Evolutionary conservation across 1,139 yeast genomes (phyloP).

Genomic region (Scheffersomyces illinoinensis): DNA sequence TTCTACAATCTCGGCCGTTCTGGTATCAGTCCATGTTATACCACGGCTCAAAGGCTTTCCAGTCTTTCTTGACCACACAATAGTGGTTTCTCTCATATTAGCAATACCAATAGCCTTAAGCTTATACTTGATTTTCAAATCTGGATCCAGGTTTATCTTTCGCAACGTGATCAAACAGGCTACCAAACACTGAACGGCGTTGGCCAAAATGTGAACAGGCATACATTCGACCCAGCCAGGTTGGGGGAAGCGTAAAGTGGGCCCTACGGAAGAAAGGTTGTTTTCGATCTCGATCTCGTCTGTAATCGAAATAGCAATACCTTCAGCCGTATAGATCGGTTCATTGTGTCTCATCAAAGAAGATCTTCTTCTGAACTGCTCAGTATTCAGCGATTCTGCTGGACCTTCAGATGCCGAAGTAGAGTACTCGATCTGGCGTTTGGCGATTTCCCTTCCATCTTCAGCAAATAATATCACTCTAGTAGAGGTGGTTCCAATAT

Average conservation of each 20-base stretch:
- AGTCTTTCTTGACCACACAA: conserved; percentile 83
- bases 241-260: conserved; percentile 70
- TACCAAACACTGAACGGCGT: conserved; percentile 76
- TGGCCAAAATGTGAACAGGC: conserved; percentile 80
- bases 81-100: conserved; percentile 93
- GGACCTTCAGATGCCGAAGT: conserved; percentile 67
- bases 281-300: conserved; percentile 66
- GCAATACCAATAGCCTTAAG: conserved; percentile 79
- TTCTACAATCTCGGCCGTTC: conserved; percentile 75
- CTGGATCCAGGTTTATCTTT: conserved; percentile 54
- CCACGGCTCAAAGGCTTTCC: conserved; percentile 86
- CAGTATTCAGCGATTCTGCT: conserved; percentile 46
- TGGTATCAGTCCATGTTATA: conserved; percentile 94
- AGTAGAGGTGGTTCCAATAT: conserved; percentile 95
- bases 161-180: conserved; percentile 62
- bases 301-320: conserved; percentile 62
- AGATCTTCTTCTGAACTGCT: conserved; percentile 51
- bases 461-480: conserved; percentile 80
- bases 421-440: conserved; percentile 85
- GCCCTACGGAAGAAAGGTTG: conserved; percentile 54
- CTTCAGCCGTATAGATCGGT: conserved; percentile 71
- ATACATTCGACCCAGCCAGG: conserved; percentile 96
- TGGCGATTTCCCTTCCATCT: conserved; percentile 75
- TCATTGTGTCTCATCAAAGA: conserved; percentile 52
- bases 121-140: conserved; percentile 51